Base-by-base conservation (phyloP, 495 filamentous ascomycete species). In the Haplographium delicatum region DNA sequence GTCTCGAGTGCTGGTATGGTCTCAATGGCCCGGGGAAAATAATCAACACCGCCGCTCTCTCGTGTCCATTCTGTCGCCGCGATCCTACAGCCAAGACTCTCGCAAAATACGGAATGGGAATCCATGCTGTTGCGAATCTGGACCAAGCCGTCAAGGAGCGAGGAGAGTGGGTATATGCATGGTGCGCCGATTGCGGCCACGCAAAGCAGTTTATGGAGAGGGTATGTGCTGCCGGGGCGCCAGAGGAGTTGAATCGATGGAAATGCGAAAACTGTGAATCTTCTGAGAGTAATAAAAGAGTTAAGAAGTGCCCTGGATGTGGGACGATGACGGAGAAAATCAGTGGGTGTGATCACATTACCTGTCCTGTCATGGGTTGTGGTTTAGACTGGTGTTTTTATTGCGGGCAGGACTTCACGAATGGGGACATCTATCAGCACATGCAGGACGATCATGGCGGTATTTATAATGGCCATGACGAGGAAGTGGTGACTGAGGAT, bases 51-150 rank as follows among this genome's bases (percentile, higher is more conserved):
- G 64, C 66, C 0, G 69, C 72, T 13, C 65, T 72, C 22, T 25
- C 28, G 1, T 73, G 72, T 44, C 70, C 70, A 2, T 73, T 74
- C 56, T 73, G 72, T 44, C 60, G 72, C 23, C 60, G 69, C 9
- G 43, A 44, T 20, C 69, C 69, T 1, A 53, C 59, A n/a, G 44
- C 62, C 6, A 59, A 56, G 27, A 63, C 59, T 5, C 46, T 71
- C 4, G 27, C 53, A 8, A 62, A 54, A 20, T 64, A 65, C 41
- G 55, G 59, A 5, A 25, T 50, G 20, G 51, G 53, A 1, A 57
- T 61, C 49, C 62, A 62, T 39, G 62, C 64, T 18, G 53, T 70
- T 11, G 58, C 53, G 1, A 59, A 59, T 34, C 43, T 69, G 24
- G 31, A 25, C 15, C 40, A 42, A 2, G 70, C 66, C 9, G 56